Evolutionary conservation across 2,329 filamentous ascomycete genomes (phyloP), one percentile per base, ranked within the genome.

Genomic region (Tolypocladium endophyticum): DNA sequence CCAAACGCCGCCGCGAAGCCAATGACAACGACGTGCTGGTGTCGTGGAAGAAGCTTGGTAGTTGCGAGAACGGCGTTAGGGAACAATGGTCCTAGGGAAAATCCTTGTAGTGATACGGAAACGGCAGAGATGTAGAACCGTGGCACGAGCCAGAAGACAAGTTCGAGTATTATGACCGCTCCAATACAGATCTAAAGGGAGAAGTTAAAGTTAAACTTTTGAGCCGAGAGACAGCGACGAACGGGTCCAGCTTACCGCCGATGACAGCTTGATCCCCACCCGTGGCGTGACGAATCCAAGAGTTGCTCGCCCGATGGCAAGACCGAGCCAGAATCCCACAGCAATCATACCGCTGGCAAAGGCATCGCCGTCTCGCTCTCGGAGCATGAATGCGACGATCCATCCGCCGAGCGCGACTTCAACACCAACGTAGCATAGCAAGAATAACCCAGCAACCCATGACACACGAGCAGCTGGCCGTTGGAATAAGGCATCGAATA

Each of bases 351-450:
- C 90, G 39, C 87, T 86, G 2, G 85, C 80, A 67, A 94, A 93
- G 0, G 84, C 76, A 30, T 78, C 80, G 4, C 86, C 89, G 43
- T 87, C 72, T 18, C 92, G 83, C 30, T 92, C 86, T 25, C 82
- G 78, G n/a, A 92, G 84, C 89, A 96, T 95, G 70, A 96, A 95
- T 0, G 87, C 87, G 56, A 90, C 87, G 63, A 95, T 87, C 90
- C 90, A 94, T 20, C 90, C 75, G 12, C 87, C 87, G 2, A 92
- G 76, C 0, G 84, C 85, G 61, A 91, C 87, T 73, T 96, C 91
- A 7, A 84, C 81, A 4, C 91, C 91, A 0, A 93, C 87, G 67
- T 95, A 95, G 11, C 85, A 84, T 5, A 95, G 80, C 18, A 95
- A 75, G 70, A 95, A 95, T 1, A 88, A 61, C 2, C 89, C 81